Percentiles rank a stretch among this genome's conserved stretches.
These are phyloP conservation scores for Gamarada debralockiae DNA, from an alignment of 495 filamentous ascomycete species.

Conservation along the genomic window DNA sequence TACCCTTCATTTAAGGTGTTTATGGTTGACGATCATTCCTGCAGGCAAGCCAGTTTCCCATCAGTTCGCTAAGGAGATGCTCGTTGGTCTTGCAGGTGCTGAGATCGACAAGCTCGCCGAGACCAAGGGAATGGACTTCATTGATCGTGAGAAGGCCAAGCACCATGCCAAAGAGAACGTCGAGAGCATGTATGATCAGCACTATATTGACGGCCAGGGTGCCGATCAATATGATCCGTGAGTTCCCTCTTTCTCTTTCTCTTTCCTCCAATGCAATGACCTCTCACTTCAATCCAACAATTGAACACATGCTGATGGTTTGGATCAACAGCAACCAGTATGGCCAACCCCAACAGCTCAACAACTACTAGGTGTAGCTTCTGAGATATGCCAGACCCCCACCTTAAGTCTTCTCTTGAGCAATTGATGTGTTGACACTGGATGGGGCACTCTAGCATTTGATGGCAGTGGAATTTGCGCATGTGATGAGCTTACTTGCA, in stretches of 20 bases:
- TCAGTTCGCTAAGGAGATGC: constrained; percentile 71
- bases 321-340: constrained; percentile 14
- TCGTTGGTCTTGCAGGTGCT: constrained; percentile 65
- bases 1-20: neutral
- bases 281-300: neutral
- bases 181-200: constrained; percentile 56
- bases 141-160: constrained; percentile 64
- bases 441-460: neutral
- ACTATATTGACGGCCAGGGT: constrained; percentile 41
- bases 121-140: constrained; percentile 69
- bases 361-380: neutral
- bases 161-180: constrained; percentile 63
- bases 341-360: constrained; percentile 6
- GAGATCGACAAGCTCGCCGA: constrained; percentile 78
- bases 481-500: neutral
- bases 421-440: no score
- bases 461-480: neutral
- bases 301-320: neutral
- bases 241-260: constrained; percentile 21
- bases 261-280: neutral
- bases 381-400: neutral
- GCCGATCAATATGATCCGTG: constrained; percentile 47
- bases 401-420: no score
- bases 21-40: neutral
- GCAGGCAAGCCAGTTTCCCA: constrained; percentile 68